A percentile compares a stretch with the other conserved stretches of the same genome.
Evolutionary conservation across 176 grass and related monocot species (phyloP).

Genomic region (Zoysia pacifica): DNA sequence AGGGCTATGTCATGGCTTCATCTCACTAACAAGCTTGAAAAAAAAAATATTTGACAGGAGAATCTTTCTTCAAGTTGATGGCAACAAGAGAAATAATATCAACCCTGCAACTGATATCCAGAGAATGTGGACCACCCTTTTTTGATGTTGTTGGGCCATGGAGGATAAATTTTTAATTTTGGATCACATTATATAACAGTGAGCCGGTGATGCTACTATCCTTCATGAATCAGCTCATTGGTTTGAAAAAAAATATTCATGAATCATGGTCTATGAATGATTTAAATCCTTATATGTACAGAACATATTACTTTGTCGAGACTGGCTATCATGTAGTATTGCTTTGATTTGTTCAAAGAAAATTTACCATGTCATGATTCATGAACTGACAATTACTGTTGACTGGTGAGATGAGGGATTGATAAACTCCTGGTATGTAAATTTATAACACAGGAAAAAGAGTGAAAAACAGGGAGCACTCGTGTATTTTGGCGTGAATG

Average conservation of each 20-base stretch:
- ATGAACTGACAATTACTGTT: constrained; percentile 6
- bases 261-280: not conserved
- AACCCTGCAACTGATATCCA: constrained; percentile 43
- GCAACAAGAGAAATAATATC: constrained; percentile 34
- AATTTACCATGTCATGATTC: constrained; percentile 21
- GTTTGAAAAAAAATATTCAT: no score
- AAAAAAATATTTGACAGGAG: not conserved
- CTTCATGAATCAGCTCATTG: not conserved
- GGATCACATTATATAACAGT: not conserved
- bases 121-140: constrained; percentile 39
- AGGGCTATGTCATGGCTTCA: constrained; percentile 7
- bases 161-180: not conserved
- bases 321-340: not conserved
- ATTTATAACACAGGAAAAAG: not conserved
- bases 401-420: constrained; percentile 16
- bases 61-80: constrained; percentile 32
- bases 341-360: not conserved
- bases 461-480: constrained; percentile 26
- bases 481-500: constrained; percentile 19
- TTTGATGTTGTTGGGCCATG: constrained; percentile 28
- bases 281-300: not conserved
- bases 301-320: not conserved
- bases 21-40: not conserved
- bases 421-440: constrained; percentile 14
- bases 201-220: not conserved